Conservation (phyloP, 2,329 filamentous ascomycete species). For the Aspergillus tanneri region DNA sequence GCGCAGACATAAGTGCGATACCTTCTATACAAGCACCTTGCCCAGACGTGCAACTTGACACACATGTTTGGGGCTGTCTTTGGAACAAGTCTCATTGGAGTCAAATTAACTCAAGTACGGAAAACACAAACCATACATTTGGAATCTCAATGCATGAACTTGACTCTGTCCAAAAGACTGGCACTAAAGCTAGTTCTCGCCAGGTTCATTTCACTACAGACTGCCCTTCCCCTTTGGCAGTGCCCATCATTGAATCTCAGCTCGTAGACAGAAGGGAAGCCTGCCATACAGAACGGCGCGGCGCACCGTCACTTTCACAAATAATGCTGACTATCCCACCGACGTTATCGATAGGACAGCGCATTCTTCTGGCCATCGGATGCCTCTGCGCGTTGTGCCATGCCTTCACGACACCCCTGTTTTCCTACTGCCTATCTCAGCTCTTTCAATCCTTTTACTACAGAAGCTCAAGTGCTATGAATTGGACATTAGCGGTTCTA, state of each 20-base stretch:
- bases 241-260: not conserved
- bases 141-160: no score
- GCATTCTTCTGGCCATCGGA: conserved; percentile 58
- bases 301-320: conserved; percentile 42
- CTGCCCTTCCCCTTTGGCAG: not conserved
- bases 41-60: no score
- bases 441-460: conserved; percentile 70
- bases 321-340: conserved; percentile 73
- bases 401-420: conserved; percentile 68
- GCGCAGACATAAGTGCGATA: no score
- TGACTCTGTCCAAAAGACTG: no score
- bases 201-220: not conserved
- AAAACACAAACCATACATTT: no score
- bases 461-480: conserved; percentile 49
- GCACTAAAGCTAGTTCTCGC: no score
- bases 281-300: conserved; percentile 5
- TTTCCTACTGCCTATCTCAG: conserved; percentile 72
- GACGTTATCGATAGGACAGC: conserved; percentile 53
- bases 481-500: conserved; percentile 70
- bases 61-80: no score
- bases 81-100: no score
- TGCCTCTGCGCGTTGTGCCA: conserved; percentile 63
- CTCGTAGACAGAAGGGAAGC: conserved; percentile 2
- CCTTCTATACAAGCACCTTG: no score
- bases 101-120: no score